A percentile compares a stretch with the other conserved stretches of the same genome.
Evolutionary conservation across 257 asterid genomes (phyloP).

Genomic region (Gentiana dahurica): DNA sequence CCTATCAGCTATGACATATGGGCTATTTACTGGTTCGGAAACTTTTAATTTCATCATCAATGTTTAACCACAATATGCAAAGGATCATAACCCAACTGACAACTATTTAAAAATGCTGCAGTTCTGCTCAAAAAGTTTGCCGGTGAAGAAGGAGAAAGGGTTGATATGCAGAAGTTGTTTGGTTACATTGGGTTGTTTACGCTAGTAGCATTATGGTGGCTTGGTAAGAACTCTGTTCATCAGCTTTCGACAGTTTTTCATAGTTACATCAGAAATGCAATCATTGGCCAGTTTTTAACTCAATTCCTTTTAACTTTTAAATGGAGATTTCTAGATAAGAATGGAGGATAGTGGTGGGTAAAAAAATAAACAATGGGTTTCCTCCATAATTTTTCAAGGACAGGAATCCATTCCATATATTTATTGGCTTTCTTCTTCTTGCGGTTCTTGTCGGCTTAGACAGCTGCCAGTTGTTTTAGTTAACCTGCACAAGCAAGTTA

Average conservation of each 20-base stretch:
- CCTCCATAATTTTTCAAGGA: no score
- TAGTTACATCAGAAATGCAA: no score
- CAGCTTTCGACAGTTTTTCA: background rate
- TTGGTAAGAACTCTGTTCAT: conserved; percentile 41
- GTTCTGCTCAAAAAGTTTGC: conserved; percentile 93
- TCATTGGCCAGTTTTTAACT: background rate
- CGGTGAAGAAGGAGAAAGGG: conserved; percentile 86
- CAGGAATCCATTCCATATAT: no score
- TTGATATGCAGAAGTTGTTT: conserved; percentile 84
- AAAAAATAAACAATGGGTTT: no score
- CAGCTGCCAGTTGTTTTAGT: no score
- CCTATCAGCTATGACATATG: conserved; percentile 79
- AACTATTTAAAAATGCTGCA: conserved; percentile 21
- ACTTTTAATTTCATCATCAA: conserved; percentile 4
- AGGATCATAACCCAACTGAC: conserved; percentile 3
- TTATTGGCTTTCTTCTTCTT: no score
- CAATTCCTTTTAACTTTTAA: background rate
- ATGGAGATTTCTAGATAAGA: no score
- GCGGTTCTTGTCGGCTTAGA: no score
- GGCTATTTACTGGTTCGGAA: conserved; percentile 75
- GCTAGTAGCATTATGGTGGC: conserved; percentile 96
- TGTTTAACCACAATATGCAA: background rate
- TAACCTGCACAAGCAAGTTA: no score
- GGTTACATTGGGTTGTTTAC: conserved; percentile 90
- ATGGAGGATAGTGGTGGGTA: no score